Evolutionary conservation across 2,329 filamentous ascomycete species (phyloP), one percentile per base, ranked within the genome.

Genomic region (Blumeria graminis): DNA sequence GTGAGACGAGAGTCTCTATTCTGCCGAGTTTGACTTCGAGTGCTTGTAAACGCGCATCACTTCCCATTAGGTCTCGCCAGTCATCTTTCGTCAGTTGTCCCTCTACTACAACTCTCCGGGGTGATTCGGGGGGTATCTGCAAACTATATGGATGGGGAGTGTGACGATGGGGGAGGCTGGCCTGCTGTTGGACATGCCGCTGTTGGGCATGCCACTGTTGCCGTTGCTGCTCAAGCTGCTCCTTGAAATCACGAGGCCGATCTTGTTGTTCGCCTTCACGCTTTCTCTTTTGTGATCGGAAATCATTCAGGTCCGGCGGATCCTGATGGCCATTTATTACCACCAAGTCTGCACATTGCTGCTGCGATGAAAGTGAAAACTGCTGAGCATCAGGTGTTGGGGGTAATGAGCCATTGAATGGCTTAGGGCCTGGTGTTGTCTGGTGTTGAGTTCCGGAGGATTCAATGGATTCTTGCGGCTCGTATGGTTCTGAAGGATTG

Each of bases 1-100:
- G 65, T 6, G 61, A 58, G 10, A 65, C 63, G 9, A 66, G 59
- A 6, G 63, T 38, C 57, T 66, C 65, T 35, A 66, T 66, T 45
- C 61, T 65, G 14, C 66, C 65, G 32, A 66, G 59, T 57, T 66
- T 66, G 39, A 53, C 62, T 56, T 66, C 65, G 3, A 66, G 53
- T 1, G 62, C 59, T 36, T 64, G 61, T 18, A 66, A 55, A 43
- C 65, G 62, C 38, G 64, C 62, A 34, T 66, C 65, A 28, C 63
- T 66, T 57, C 63, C 63, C 63, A 66, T 66, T 33, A 66, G 62
- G 10, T 66, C 65, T 35, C 60, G 56, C 65, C 65, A 66, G 50
- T 66, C 65, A 52, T 66, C 65, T 56, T 66, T 66, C 3, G 63
- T 65, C 50, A 66, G 53, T 41, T 61, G 59, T 0, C 65, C 65